Conservation (phyloP, 1,284 basidiomycete species). For the Malassezia psittaci region DNA sequence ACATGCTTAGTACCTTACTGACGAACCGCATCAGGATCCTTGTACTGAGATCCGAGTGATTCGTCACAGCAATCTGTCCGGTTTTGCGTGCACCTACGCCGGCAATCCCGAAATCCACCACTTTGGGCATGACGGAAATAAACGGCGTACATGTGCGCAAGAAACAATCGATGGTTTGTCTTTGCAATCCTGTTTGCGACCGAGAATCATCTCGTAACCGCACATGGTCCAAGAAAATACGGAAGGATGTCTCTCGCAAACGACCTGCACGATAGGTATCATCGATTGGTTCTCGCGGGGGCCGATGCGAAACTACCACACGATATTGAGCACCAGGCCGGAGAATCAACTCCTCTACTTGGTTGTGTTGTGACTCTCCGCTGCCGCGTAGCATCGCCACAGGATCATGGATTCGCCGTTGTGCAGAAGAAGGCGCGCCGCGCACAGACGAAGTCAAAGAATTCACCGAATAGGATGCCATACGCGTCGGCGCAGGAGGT, state of each 20-base stretch:
- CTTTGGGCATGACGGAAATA: slow-evolving; percentile 49
- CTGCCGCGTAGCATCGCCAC: slow-evolving; percentile 25
- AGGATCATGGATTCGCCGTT: slow-evolving; percentile 14
- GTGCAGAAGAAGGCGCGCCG: not conserved
- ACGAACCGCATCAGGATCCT: slow-evolving; percentile 52
- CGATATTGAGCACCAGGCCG: slow-evolving; percentile 52
- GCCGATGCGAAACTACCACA: slow-evolving; percentile 51
- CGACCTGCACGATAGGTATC: slow-evolving; percentile 45
- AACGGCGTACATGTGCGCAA: slow-evolving; percentile 52
- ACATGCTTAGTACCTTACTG: slow-evolving; percentile 52
- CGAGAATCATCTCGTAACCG: slow-evolving; percentile 36
- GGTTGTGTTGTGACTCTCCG: slow-evolving; percentile 45
- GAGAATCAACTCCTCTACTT: slow-evolving; percentile 52
- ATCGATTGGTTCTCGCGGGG: slow-evolving; percentile 42
- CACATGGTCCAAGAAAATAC: slow-evolving; percentile 50
- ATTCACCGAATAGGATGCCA: slow-evolving; percentile 14
- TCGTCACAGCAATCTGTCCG: slow-evolving; percentile 49
- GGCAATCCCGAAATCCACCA: slow-evolving; percentile 52
- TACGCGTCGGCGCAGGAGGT: not conserved
- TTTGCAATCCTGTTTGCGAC: slow-evolving; percentile 38
- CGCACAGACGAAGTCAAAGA: not conserved
- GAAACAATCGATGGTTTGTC: slow-evolving; percentile 49
- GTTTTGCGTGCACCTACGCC: slow-evolving; percentile 51
- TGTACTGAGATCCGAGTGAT: slow-evolving; percentile 50
- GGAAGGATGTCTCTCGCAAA: slow-evolving; percentile 49